Conservation (phyloP, 139 green algal genomes). For the Haematococcus lacustris region DNA sequence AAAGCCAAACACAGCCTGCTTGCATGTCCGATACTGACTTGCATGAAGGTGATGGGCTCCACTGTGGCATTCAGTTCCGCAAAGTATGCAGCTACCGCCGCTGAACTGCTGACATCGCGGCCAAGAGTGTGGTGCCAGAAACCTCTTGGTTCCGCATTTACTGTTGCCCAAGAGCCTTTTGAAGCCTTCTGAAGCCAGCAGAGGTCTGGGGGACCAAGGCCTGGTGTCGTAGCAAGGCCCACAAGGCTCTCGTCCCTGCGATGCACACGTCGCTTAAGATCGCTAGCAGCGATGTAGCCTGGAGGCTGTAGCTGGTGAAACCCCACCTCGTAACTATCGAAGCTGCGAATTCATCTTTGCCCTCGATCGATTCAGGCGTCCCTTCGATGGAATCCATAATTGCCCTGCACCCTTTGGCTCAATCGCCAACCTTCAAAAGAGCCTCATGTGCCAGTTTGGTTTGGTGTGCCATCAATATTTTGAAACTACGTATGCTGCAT, state of each 20-base stretch:
- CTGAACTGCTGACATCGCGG: slow-evolving; percentile 35
- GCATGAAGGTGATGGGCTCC: background rate
- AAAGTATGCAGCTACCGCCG: slow-evolving; percentile 57
- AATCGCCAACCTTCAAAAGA: too few relatives aligned
- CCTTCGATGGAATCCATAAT: background rate
- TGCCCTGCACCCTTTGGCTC: background rate
- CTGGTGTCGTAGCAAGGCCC: background rate
- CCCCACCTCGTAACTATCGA: background rate
- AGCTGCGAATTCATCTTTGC: background rate
- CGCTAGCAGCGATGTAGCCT: background rate
- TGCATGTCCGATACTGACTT: background rate
- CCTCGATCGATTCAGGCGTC: background rate
- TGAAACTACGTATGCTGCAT: too few relatives aligned
- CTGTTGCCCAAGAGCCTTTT: slow-evolving; percentile 9
- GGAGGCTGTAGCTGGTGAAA: background rate
- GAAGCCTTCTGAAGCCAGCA: slow-evolving; percentile 50
- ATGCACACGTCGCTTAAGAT: background rate
- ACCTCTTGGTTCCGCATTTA: slow-evolving; percentile 23
- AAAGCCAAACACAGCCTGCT: background rate
- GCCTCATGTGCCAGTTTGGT: too few relatives aligned
- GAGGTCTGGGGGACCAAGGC: slow-evolving; percentile 41
- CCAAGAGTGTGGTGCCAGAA: slow-evolving; percentile 51
- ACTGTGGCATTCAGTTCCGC: slow-evolving; percentile 13
- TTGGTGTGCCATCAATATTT: too few relatives aligned
- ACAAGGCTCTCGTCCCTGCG: background rate